A percentile compares a stretch with the other conserved stretches of the same genome.
Conservation (phyloP, 202 grass and related monocot species). For the Carex arenaria region DNA sequence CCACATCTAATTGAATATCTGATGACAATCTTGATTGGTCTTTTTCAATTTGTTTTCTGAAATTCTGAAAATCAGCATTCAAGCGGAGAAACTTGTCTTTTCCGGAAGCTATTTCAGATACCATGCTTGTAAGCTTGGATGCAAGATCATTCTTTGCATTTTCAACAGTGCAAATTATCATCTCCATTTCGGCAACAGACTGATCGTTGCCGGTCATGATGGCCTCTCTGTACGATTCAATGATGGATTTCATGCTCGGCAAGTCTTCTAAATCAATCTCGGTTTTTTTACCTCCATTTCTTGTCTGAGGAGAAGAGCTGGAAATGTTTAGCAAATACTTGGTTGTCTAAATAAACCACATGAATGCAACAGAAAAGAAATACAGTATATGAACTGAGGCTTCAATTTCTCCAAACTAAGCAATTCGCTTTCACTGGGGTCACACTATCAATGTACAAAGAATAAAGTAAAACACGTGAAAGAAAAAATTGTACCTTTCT, state of each 20-base stretch:
- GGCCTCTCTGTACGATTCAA: slow-evolving; percentile 71
- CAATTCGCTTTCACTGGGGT: not conserved
- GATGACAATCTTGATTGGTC: slow-evolving; percentile 75
- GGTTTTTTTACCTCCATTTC: slow-evolving; percentile 23
- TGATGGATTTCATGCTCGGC: slow-evolving; percentile 61
- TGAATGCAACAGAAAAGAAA: not conserved
- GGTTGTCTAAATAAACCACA: slow-evolving; percentile 7
- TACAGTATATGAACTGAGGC: not conserved
- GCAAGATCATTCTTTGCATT: slow-evolving; percentile 51
- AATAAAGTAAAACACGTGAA: not conserved
- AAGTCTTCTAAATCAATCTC: slow-evolving; percentile 29
- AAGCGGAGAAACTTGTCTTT: slow-evolving; percentile 73
- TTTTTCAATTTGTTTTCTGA: slow-evolving; percentile 84
- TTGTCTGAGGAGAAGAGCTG: slow-evolving; percentile 24
- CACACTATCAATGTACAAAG: not conserved
- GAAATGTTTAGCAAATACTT: slow-evolving; percentile 15
- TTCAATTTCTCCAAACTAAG: not conserved
- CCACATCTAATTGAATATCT: slow-evolving; percentile 65
- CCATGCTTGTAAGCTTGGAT: slow-evolving; percentile 42
- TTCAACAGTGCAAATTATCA: slow-evolving; percentile 44
- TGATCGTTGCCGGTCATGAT: slow-evolving; percentile 62
- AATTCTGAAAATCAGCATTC: slow-evolving; percentile 95
- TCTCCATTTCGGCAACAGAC: slow-evolving; percentile 51
- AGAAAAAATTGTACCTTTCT: not conserved
- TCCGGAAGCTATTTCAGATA: slow-evolving; percentile 54